Evolutionary conservation across 495 filamentous ascomycete genomes (phyloP).

Genomic region (Hamigera avellanea): DNA sequence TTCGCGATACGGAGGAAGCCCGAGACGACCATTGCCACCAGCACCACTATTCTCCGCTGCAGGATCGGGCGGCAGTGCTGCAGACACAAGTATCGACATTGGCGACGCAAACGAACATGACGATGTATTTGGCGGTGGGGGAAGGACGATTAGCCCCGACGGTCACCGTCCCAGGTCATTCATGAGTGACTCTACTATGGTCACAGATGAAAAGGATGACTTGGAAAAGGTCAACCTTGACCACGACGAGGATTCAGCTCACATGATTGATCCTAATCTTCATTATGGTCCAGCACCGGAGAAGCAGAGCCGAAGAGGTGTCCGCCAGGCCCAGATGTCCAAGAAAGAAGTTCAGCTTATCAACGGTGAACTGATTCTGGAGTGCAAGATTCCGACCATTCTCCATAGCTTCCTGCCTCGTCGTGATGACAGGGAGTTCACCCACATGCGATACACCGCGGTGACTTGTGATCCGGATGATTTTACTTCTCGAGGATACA

Average conservation of each 20-base stretch:
- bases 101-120: conserved; percentile 51
- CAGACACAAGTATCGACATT: conserved; percentile 37
- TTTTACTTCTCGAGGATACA: conserved; percentile 78
- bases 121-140: conserved; percentile 64
- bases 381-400: conserved; percentile 98
- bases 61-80: conserved; percentile 10
- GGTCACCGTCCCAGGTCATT: conserved; percentile 45
- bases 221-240: conserved; percentile 33
- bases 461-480: conserved; percentile 98
- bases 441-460: conserved; percentile 99
- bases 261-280: conserved; percentile 31
- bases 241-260: conserved; percentile 27
- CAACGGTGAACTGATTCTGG: conserved; percentile 93
- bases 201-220: conserved; percentile 42
- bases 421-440: conserved; percentile 90
- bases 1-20: conserved; percentile 74
- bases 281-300: conserved; percentile 85
- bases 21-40: conserved; percentile 77
- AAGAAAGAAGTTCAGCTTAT: conserved; percentile 92
- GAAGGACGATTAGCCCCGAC: conserved; percentile 32
- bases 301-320: conserved; percentile 74
- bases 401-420: conserved; percentile 89
- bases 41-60: conserved; percentile 68
- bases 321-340: conserved; percentile 73
- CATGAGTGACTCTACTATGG: conserved; percentile 51